Base-by-base conservation (phyloP, 768 basidiomycete species). In the Termitomyces sp. region DNA sequence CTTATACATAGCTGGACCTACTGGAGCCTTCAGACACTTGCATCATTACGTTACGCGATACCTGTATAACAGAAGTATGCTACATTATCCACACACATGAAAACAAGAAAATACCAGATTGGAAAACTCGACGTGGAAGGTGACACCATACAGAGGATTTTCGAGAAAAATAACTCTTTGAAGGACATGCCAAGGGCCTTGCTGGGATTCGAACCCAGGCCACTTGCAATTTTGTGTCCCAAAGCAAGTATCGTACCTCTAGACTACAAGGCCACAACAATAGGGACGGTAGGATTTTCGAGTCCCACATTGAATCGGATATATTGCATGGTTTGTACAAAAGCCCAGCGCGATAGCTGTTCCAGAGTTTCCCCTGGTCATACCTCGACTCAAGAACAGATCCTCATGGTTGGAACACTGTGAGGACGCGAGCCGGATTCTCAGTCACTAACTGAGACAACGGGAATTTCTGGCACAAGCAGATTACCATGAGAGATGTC, bases 201-300 rank as follows among this genome's bases (percentile, higher is more conserved):
- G 72, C 74, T 66, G 73, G 76, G 76, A 74, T 72, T 77, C 74
- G 75, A 77, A 77, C 76, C 76, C 73, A 67, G 75, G 76, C 73
- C 76, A 72, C 74, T 75, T 76, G 76, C 76, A 77, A 28, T 47
- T 61, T n/a, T 54, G 47, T 48, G 14, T 57, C 74, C 74, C 76
- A 77, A 78, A 78, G 76, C 76, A 76, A 75, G 76, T 75, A 76
- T 77, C 76, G 72, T 77, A 76, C 76, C 75, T 68, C 68, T 70
- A 66, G 67, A 68, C 67, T 66, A 70, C 62, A 64, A 66, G 66
- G 66, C 68, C 67, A n/a, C n/a, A n/a, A n/a, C n/a, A n/a, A n/a
- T n/a, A n/a, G n/a, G n/a, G n/a, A n/a, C n/a, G n/a, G n/a, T n/a
- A n/a, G n/a, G n/a, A n/a, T n/a, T n/a, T n/a, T n/a, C n/a, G n/a